A percentile compares a stretch with the other conserved stretches of the same genome.
phyloP scores from a whole-genome alignment of 1,284 basidiomycete genomes.

The Sutorius eximius region DNA sequence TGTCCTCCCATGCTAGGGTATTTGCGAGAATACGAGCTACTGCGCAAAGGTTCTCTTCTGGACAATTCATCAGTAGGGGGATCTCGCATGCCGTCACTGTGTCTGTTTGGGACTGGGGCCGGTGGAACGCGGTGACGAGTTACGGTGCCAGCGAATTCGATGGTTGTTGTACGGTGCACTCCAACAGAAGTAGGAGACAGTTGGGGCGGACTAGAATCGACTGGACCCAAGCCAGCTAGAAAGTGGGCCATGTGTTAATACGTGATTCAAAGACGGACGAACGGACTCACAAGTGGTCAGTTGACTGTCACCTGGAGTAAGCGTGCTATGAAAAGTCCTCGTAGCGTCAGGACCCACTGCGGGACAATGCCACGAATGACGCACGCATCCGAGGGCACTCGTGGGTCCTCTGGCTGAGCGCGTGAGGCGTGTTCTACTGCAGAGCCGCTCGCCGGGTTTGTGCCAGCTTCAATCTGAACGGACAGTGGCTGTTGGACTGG shows the following conservation, averaged over 20 bases:
- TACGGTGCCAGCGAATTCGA: conserved; percentile 47
- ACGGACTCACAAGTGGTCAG: conserved; percentile 13
- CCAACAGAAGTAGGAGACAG: conserved; percentile 3
- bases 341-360: background rate
- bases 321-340: conserved; percentile 39
- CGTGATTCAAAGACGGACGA: background rate
- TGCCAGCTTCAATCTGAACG: background rate
- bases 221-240: conserved; percentile 28
- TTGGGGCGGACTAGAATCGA: conserved; percentile 35
- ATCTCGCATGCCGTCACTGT: background rate
- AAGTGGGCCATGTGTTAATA: conserved; percentile 2
- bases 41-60: conserved; percentile 7
- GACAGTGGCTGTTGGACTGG: conserved; percentile 1
- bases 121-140: conserved; percentile 23
- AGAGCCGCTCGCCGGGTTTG: conserved; percentile 1
- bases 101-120: conserved; percentile 5
- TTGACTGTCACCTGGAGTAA: conserved; percentile 25
- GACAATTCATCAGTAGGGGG: conserved; percentile 1
- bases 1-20: conserved; percentile 7
- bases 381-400: conserved; percentile 8
- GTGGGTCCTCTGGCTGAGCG: conserved; percentile 5
- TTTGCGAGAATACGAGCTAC: conserved; percentile 16
- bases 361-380: background rate
- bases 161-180: conserved; percentile 52
- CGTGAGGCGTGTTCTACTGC: background rate